These are phyloP conservation scores for Coemansia sp. DNA, from an alignment of 192 early-diverging fungal species.

Conservation along the genomic window DNA sequence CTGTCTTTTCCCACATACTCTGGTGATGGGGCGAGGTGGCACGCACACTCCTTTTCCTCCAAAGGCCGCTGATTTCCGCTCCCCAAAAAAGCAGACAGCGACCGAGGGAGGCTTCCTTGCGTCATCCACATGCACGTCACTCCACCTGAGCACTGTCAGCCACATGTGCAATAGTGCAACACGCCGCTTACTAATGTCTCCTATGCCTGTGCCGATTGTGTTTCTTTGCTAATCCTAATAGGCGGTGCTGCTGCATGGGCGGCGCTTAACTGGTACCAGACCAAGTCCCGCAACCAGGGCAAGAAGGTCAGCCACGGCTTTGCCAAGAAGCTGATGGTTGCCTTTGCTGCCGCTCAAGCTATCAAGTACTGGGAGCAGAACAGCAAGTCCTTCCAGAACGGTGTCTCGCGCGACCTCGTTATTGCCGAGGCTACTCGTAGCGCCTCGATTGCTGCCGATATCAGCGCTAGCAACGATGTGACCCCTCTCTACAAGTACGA, in stretches of 20 bases:
- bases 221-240: constrained; percentile 5
- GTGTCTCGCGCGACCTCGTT: constrained; percentile 39
- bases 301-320: constrained; percentile 45
- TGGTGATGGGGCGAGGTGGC: background rate
- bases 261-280: constrained; percentile 53
- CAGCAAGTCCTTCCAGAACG: constrained; percentile 42
- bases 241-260: constrained; percentile 54
- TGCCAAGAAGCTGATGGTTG: constrained; percentile 48
- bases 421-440: constrained; percentile 31
- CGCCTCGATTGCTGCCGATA: constrained; percentile 16
- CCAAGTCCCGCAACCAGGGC: constrained; percentile 40
- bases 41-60: background rate
- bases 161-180: constrained; percentile 3
- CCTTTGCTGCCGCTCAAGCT: constrained; percentile 48
- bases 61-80: background rate
- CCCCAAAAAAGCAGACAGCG: background rate
- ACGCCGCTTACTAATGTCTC: background rate
- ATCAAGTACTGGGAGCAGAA: constrained; percentile 51
- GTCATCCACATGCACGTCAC: constrained; percentile 2
- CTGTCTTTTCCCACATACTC: background rate
- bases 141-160: background rate
- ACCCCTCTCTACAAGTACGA: constrained; percentile 8
- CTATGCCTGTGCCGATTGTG: background rate
- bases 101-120: background rate
- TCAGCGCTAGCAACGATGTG: constrained; percentile 11